phyloP scores from a whole-genome alignment of 495 filamentous ascomycete species.

The Choiromyces venosus region DNA sequence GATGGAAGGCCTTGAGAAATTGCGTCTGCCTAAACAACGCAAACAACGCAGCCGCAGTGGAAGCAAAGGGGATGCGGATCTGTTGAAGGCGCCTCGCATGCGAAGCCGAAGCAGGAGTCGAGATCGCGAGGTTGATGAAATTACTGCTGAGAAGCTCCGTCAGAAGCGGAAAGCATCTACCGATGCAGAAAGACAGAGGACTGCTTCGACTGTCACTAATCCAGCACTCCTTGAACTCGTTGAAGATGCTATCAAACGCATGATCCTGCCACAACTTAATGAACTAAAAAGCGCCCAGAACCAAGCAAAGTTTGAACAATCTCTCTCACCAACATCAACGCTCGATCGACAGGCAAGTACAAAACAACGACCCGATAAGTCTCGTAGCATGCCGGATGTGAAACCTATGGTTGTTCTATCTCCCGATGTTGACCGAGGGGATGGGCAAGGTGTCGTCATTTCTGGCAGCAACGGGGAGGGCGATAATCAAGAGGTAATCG shows the following conservation, averaged over 20 bases:
- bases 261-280: constrained; percentile 87
- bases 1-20: constrained; percentile 44
- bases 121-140: constrained; percentile 55
- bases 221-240: constrained; percentile 91
- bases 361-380: constrained; percentile 46
- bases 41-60: constrained; percentile 50
- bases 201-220: constrained; percentile 78
- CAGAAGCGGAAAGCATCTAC: constrained; percentile 37
- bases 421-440: constrained; percentile 50
- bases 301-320: constrained; percentile 55
- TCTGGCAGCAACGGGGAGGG: constrained; percentile 43
- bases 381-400: constrained; percentile 65
- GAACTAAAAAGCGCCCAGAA: constrained; percentile 85
- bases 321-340: constrained; percentile 28
- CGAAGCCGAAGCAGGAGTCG: constrained; percentile 59
- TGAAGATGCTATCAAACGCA: constrained; percentile 86
- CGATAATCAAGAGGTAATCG: constrained; percentile 45
- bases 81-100: constrained; percentile 33
- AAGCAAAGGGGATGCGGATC: constrained; percentile 38
- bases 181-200: constrained; percentile 32
- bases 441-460: constrained; percentile 53
- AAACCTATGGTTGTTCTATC: constrained; percentile 63
- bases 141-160: constrained; percentile 37
- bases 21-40: constrained; percentile 43
- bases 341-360: constrained; percentile 54